These are phyloP conservation scores for Phoma herbarum DNA, from an alignment of 2,329 filamentous ascomycete genomes.

Conservation along the genomic window DNA sequence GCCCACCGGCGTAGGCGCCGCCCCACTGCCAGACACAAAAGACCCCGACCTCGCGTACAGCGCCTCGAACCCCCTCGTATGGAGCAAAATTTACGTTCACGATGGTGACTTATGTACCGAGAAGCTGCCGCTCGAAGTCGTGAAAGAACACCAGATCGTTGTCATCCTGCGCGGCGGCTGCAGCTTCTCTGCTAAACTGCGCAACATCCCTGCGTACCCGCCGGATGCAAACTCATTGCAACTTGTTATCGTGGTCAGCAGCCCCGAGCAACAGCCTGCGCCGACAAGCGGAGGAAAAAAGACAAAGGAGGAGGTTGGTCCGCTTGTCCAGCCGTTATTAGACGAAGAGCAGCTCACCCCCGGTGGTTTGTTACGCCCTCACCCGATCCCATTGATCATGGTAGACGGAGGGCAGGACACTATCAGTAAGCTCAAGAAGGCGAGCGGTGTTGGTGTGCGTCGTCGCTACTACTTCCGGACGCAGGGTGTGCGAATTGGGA, in stretches of 20 bases:
- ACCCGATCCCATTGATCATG: slow-evolving; percentile 85
- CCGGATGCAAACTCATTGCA: slow-evolving; percentile 71
- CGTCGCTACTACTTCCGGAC: slow-evolving; percentile 83
- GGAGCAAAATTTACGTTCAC: slow-evolving; percentile 74
- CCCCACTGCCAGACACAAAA: slow-evolving; percentile 70
- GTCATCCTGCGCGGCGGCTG: slow-evolving; percentile 84
- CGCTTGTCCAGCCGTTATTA: slow-evolving; percentile 72
- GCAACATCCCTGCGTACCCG: slow-evolving; percentile 81
- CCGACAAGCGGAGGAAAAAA: background rate
- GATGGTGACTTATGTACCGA: slow-evolving; percentile 71
- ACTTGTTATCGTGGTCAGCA: slow-evolving; percentile 79
- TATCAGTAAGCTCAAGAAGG: slow-evolving; percentile 69
- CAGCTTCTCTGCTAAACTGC: slow-evolving; percentile 82
- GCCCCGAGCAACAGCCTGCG: slow-evolving; percentile 43
- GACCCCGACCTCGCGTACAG: slow-evolving; percentile 48
- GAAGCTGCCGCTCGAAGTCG: slow-evolving; percentile 61
- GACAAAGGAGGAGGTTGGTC: background rate
- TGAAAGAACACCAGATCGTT: slow-evolving; percentile 74
- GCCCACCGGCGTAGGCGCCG: slow-evolving; percentile 70
- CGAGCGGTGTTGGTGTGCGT: slow-evolving; percentile 76
- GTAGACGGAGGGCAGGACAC: slow-evolving; percentile 73
- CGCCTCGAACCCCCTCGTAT: slow-evolving; percentile 63
- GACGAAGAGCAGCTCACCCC: slow-evolving; percentile 77
- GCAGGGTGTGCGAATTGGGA: slow-evolving; percentile 79
- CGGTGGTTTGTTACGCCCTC: slow-evolving; percentile 71